phyloP scores from a whole-genome alignment of 2,329 filamentous ascomycete genomes.

The Neopestalotiopsis clavispora region DNA sequence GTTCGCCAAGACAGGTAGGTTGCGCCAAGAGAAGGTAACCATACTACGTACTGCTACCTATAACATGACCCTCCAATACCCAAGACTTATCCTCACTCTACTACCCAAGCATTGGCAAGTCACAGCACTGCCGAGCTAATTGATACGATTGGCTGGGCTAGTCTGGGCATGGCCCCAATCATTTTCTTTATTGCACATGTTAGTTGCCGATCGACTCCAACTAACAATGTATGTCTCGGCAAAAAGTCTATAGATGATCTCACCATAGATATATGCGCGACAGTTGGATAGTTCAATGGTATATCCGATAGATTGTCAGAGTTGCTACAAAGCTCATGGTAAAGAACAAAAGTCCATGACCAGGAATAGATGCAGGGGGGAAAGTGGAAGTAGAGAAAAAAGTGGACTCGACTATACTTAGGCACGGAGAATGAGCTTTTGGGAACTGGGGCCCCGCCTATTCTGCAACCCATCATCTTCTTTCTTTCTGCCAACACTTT shows the following conservation, averaged over 20 bases:
- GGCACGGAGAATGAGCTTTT: neutral
- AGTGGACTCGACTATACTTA: constrained; percentile 2
- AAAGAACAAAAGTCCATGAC: neutral
- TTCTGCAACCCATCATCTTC: neutral
- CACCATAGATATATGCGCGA: too few species aligned
- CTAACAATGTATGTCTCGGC: too few species aligned
- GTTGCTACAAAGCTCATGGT: neutral
- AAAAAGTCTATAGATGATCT: too few species aligned
- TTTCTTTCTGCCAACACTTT: neutral
- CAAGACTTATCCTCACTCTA: neutral
- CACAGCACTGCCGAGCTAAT: neutral
- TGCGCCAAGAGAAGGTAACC: neutral
- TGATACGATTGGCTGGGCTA: neutral
- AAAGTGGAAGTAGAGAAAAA: neutral
- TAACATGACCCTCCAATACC: neutral
- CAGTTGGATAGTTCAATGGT: neutral
- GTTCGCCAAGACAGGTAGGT: neutral
- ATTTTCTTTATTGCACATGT: neutral
- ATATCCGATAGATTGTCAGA: neutral
- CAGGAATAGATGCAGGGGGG: neutral
- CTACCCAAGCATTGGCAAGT: neutral
- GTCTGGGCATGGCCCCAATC: neutral
- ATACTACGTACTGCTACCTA: neutral
- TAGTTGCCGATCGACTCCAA: too few species aligned
- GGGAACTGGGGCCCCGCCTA: neutral